phyloP scores from a whole-genome alignment of 2,329 filamentous ascomycete genomes.

The Aspergillus pseudotamarii region DNA sequence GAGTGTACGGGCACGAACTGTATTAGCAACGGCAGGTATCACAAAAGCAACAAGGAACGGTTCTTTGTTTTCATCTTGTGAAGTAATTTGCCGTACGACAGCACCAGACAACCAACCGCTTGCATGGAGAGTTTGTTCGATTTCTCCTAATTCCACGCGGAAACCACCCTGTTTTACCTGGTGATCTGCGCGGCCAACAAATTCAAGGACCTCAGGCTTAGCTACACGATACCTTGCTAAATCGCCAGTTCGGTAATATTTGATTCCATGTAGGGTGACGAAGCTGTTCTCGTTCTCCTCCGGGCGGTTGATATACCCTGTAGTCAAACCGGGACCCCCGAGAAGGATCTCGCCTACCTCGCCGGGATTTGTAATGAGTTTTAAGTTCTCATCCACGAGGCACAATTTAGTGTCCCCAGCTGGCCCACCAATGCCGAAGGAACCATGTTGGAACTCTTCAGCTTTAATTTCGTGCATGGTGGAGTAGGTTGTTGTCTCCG shows the following conservation, averaged over 20 bases:
- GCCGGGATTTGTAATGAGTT: slow-evolving; percentile 43
- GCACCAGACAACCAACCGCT: slow-evolving; percentile 1
- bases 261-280: slow-evolving; percentile 63
- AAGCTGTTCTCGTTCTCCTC: slow-evolving; percentile 71
- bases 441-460: slow-evolving; percentile 8
- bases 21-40: slow-evolving; percentile 5
- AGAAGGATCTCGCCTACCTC: slow-evolving; percentile 80
- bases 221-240: background rate
- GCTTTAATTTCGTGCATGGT: slow-evolving; percentile 8
- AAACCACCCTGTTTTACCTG: slow-evolving; percentile 92
- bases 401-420: slow-evolving; percentile 12
- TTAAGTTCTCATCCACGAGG: slow-evolving; percentile 8
- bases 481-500: slow-evolving; percentile 17
- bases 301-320: slow-evolving; percentile 65
- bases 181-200: slow-evolving; percentile 72
- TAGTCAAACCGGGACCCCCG: slow-evolving; percentile 73
- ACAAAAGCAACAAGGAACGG: slow-evolving; percentile 13
- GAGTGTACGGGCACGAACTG: slow-evolving; percentile 50
- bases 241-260: slow-evolving; percentile 72
- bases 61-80: background rate
- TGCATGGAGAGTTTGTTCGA: slow-evolving; percentile 68
- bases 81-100: slow-evolving; percentile 2
- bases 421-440: slow-evolving; percentile 14
- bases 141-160: slow-evolving; percentile 84
- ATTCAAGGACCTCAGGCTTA: slow-evolving; percentile 54